Evolutionary conservation across 176 grass and related monocot species (phyloP).

Genomic region (Elaeis guineensis): DNA sequence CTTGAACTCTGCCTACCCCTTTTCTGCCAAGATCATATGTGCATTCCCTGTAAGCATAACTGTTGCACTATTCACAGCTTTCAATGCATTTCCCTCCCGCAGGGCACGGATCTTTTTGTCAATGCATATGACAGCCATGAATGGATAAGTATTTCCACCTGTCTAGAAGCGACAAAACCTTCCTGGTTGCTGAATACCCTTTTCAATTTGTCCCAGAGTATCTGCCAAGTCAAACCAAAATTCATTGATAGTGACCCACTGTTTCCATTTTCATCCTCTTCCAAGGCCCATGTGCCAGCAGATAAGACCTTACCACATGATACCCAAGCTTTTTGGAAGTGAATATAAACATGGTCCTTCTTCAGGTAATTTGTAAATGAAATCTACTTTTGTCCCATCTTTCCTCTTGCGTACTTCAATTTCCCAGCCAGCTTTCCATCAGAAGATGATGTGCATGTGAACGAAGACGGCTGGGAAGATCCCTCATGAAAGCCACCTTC

Average conservation of each 20-base stretch:
- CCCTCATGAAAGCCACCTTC: constrained; percentile 7
- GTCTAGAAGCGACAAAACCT: constrained; percentile 39
- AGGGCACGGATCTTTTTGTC: constrained; percentile 42
- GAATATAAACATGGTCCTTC: constrained; percentile 28
- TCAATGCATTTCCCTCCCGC: constrained; percentile 35
- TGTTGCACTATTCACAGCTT: constrained; percentile 54
- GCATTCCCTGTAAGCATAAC: constrained; percentile 17
- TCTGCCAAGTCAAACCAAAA: constrained; percentile 65
- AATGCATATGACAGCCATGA: constrained; percentile 64
- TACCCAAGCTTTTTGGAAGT: constrained; percentile 72
- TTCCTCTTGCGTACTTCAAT: constrained; percentile 30
- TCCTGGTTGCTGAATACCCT: constrained; percentile 26
- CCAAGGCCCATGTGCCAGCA: constrained; percentile 12
- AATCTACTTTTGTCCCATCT: constrained; percentile 34
- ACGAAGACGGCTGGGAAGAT: constrained; percentile 57
- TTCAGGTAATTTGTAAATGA: constrained; percentile 28
- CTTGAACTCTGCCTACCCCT: constrained; percentile 5
- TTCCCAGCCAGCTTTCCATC: constrained; percentile 62
- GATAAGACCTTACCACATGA: constrained; percentile 55
- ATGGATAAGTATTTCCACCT: constrained; percentile 69
- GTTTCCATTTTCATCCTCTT: constrained; percentile 36
- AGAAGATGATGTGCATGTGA: constrained; percentile 67
- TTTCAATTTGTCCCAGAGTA: constrained; percentile 35
- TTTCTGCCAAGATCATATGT: constrained; percentile 19
- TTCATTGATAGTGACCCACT: constrained; percentile 41